These are phyloP conservation scores for Microbotryum violaceum DNA, from an alignment of 1,284 basidiomycete genomes.

Conservation along the genomic window DNA sequence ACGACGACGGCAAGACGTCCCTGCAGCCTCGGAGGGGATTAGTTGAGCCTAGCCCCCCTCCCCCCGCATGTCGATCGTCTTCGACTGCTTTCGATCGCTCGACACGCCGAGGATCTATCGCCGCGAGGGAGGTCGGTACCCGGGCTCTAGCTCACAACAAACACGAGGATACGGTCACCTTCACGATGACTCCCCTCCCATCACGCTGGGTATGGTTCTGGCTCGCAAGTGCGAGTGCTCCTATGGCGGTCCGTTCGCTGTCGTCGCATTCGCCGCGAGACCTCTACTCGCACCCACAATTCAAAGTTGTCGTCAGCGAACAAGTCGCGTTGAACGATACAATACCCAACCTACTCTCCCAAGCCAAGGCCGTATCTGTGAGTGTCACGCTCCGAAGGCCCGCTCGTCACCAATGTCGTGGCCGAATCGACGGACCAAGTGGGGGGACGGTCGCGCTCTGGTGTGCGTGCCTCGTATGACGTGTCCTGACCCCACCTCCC, in stretches of 20 bases:
- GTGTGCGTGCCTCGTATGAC: neutral
- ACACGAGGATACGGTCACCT: too few relatives aligned
- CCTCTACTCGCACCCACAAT: constrained; percentile 30
- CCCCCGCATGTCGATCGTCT: too few relatives aligned
- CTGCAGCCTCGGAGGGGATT: too few relatives aligned
- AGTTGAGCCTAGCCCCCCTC: too few relatives aligned
- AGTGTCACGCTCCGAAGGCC: neutral
- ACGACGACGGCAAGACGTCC: too few relatives aligned
- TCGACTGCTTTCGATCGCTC: too few relatives aligned
- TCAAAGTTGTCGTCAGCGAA: constrained; percentile 20
- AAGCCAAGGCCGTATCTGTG: neutral
- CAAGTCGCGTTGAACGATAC: constrained; percentile 29
- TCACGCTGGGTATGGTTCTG: too few relatives aligned
- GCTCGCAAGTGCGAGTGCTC: too few relatives aligned
- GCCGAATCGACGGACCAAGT: neutral
- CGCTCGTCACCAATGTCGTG: neutral
- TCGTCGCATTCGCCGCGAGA: constrained; percentile 33
- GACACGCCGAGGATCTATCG: too few relatives aligned
- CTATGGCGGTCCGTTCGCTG: constrained; percentile 2
- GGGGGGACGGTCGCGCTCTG: neutral
- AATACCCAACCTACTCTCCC: constrained; percentile 7
- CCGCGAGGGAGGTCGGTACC: too few relatives aligned
- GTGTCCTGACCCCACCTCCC: neutral
- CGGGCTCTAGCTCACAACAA: too few relatives aligned
- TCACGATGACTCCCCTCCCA: too few relatives aligned